Evolutionary conservation across 805 yeast genomes (phyloP).

Genomic region (Spathaspora gorwiae): DNA sequence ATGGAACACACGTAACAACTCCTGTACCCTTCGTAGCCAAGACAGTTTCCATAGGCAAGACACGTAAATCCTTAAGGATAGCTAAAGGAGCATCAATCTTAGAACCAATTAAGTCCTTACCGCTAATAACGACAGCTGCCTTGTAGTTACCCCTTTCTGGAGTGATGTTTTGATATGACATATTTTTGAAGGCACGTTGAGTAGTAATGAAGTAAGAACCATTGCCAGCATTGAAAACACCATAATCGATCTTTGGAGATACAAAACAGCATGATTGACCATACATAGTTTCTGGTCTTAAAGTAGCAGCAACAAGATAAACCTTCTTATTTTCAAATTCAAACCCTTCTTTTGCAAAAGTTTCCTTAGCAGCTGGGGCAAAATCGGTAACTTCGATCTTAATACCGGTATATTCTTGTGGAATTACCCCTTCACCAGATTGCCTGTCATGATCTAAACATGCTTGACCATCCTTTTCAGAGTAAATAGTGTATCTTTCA

Average conservation of each 20-base stretch:
- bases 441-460: slow-evolving; percentile 99
- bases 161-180: slow-evolving; percentile 91
- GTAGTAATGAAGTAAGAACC: slow-evolving; percentile 79
- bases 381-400: slow-evolving; percentile 72
- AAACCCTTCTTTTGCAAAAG: slow-evolving; percentile 44
- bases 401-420: slow-evolving; percentile 93
- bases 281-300: slow-evolving; percentile 98
- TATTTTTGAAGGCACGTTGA: slow-evolving; percentile 93
- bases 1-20: slow-evolving; percentile 97
- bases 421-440: slow-evolving; percentile 94
- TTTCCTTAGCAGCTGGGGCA: slow-evolving; percentile 48
- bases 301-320: slow-evolving; percentile 89
- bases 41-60: slow-evolving; percentile 96
- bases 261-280: slow-evolving; percentile 98
- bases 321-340: slow-evolving; percentile 55
- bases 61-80: slow-evolving; percentile 61
- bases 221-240: slow-evolving; percentile 81
- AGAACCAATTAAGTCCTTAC: slow-evolving; percentile 78
- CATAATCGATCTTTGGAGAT: slow-evolving; percentile 89
- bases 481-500: slow-evolving; percentile 94
- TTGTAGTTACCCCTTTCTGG: slow-evolving; percentile 79
- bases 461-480: slow-evolving; percentile 97
- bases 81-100: slow-evolving; percentile 83
- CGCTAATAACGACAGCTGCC: slow-evolving; percentile 57
- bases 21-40: slow-evolving; percentile 96